Conservation (phyloP, 2,329 filamentous ascomycete genomes). For the Curvularia sp. region DNA sequence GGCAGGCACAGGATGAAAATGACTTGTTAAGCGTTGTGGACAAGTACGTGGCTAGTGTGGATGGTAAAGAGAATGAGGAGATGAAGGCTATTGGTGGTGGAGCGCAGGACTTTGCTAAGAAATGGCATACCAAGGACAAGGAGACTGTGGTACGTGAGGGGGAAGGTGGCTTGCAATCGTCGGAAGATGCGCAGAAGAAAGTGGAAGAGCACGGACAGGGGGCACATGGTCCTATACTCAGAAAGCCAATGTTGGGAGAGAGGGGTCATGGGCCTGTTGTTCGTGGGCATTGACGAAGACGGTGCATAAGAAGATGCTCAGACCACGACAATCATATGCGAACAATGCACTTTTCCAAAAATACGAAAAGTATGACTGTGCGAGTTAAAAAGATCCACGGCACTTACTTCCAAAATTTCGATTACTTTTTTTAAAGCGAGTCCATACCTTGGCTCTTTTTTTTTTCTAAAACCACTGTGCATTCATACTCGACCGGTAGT, state of each 20-base stretch:
- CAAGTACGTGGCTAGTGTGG: conserved; percentile 34
- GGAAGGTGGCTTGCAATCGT: not conserved
- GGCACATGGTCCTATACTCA: conserved; percentile 24
- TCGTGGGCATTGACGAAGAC: not conserved
- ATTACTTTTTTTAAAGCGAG: not conserved
- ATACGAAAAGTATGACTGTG: not conserved
- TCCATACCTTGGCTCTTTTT: not conserved
- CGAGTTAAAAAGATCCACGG: not conserved
- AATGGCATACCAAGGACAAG: conserved; percentile 22
- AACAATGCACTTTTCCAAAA: not conserved
- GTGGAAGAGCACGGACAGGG: conserved; percentile 12
- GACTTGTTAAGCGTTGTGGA: conserved; percentile 30
- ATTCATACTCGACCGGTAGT: not conserved
- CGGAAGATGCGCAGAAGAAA: conserved; percentile 10
- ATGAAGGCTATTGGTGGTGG: conserved; percentile 43
- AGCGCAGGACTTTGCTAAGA: conserved; percentile 44
- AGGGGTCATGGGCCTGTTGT: conserved; percentile 42
- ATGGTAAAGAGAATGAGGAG: conserved; percentile 34
- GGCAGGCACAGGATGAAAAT: conserved; percentile 27
- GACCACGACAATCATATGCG: no score
- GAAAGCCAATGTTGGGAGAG: conserved; percentile 35
- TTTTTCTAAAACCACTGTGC: not conserved
- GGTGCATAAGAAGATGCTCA: no score
- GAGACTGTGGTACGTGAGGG: not conserved
- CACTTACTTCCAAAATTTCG: not conserved